phyloP scores from a whole-genome alignment of 2,329 filamentous ascomycete species.

The Endoconidiophora polonica region DNA sequence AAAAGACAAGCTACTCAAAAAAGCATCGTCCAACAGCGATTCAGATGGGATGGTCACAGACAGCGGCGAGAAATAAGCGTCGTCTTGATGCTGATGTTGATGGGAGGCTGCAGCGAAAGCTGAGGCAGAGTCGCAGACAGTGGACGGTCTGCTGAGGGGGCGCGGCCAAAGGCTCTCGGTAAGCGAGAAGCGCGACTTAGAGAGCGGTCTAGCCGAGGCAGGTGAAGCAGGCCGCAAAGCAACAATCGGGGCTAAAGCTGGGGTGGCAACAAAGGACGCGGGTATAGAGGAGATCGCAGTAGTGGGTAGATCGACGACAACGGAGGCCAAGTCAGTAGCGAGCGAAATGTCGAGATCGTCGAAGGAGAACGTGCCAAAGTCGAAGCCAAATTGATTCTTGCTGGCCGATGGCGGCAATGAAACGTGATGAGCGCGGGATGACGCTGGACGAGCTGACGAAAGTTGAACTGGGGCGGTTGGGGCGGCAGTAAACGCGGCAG shows the following conservation, averaged over 20 bases:
- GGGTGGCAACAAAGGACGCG: not conserved
- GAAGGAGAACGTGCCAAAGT: slow-evolving; percentile 8
- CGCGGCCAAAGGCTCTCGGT: slow-evolving; percentile 10
- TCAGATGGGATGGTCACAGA: slow-evolving; percentile 40
- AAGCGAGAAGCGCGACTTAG: slow-evolving; percentile 10
- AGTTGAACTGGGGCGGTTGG: not conserved
- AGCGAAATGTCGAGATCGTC: slow-evolving; percentile 7
- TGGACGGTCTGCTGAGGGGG: slow-evolving; percentile 2
- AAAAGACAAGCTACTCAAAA: slow-evolving; percentile 39
- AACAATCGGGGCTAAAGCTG: not conserved
- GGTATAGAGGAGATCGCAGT: not conserved
- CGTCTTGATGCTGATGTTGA: not conserved
- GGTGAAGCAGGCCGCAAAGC: not conserved
- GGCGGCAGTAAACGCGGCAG: not conserved
- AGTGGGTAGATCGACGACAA: not conserved
- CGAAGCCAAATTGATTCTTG: slow-evolving; percentile 9
- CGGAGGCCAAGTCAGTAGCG: slow-evolving; percentile 1
- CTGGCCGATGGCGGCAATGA: slow-evolving; percentile 10
- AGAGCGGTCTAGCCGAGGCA: not conserved
- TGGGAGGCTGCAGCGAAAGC: not conserved
- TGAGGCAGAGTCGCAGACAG: not conserved
- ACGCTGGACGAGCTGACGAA: not conserved
- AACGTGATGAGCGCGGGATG: slow-evolving; percentile 8
- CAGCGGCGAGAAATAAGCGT: slow-evolving; percentile 30
- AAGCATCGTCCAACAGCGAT: slow-evolving; percentile 39